A percentile compares a stretch with the other conserved stretches of the same genome.
phyloP scores from a whole-genome alignment of 306 rosid genomes.

The Begonia masoniana region DNA sequence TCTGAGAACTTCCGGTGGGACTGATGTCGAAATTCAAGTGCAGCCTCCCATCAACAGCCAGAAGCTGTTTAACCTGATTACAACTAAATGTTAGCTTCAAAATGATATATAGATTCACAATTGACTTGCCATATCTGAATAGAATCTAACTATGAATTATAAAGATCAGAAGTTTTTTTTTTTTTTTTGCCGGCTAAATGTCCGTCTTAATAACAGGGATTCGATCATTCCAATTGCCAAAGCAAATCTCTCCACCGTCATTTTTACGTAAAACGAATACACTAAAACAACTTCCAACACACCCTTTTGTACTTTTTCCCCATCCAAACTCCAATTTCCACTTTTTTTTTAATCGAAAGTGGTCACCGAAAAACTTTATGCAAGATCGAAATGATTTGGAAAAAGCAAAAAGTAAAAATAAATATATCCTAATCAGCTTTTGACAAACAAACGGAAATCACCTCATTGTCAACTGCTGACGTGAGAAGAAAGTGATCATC shows the following conservation, averaged over 20 bases:
- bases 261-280: too few species aligned
- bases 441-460: constrained; percentile 7
- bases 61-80: constrained; percentile 63
- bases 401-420: background rate
- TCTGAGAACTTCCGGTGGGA: constrained; percentile 57
- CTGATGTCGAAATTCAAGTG: constrained; percentile 64
- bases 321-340: background rate
- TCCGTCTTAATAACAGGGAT: too few species aligned
- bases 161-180: too few species aligned
- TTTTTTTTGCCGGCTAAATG: too few species aligned
- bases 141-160: too few species aligned
- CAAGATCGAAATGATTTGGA: background rate
- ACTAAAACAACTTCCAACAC: too few species aligned
- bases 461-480: constrained; percentile 87
- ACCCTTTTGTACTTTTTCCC: too few species aligned
- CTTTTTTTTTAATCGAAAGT: background rate
- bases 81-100: constrained; percentile 1
- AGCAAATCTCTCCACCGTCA: too few species aligned
- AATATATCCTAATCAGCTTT: too few species aligned
- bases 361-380: background rate
- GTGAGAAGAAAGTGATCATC: constrained; percentile 76
- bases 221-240: too few species aligned
- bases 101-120: too few species aligned
- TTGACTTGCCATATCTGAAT: too few species aligned
- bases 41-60: constrained; percentile 78